Percentiles rank a stretch among this genome's conserved stretches.
Evolutionary conservation across 2,329 filamentous ascomycete genomes (phyloP).

Genomic region (Colletotrichum australisinense): DNA sequence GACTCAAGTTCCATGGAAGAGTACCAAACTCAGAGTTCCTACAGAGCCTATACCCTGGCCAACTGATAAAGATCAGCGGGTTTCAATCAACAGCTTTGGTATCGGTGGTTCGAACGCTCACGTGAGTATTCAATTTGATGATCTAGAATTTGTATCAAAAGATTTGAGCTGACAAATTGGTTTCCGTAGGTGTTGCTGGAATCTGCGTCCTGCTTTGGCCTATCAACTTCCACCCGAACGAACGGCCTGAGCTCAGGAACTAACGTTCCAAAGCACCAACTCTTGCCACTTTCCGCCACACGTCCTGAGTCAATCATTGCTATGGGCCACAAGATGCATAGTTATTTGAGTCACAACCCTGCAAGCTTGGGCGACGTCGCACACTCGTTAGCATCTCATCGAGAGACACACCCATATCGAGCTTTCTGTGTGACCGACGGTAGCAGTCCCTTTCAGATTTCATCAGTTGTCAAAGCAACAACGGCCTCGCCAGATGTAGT

Average conservation of each 20-base stretch:
- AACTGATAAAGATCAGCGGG: conserved; percentile 36
- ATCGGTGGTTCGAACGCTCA: conserved; percentile 51
- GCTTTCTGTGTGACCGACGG: conserved; percentile 32
- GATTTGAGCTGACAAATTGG: neutral
- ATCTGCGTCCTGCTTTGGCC: conserved; percentile 15
- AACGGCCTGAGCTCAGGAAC: neutral
- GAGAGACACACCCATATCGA: conserved; percentile 35
- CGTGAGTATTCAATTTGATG: neutral
- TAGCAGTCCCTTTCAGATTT: conserved; percentile 20
- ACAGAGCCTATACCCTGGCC: conserved; percentile 46
- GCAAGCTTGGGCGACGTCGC: conserved; percentile 33
- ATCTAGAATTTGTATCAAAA: neutral
- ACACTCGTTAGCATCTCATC: conserved; percentile 34
- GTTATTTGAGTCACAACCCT: conserved; percentile 17
- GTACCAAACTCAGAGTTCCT: conserved; percentile 44
- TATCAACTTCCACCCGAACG: neutral
- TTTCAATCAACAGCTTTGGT: conserved; percentile 47
- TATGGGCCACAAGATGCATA: neutral
- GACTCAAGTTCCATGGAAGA: conserved; percentile 36
- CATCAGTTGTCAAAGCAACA: conserved; percentile 26
- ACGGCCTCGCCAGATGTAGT: neutral
- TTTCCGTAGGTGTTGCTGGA: conserved; percentile 19
- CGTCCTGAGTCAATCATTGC: neutral
- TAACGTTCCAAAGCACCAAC: neutral
- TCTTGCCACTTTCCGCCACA: conserved; percentile 16